Evolutionary conservation across 78 protist species (phyloP), one percentile per base, ranked within the genome.

Genomic region (Neovahlkampfia damariscottae): DNA sequence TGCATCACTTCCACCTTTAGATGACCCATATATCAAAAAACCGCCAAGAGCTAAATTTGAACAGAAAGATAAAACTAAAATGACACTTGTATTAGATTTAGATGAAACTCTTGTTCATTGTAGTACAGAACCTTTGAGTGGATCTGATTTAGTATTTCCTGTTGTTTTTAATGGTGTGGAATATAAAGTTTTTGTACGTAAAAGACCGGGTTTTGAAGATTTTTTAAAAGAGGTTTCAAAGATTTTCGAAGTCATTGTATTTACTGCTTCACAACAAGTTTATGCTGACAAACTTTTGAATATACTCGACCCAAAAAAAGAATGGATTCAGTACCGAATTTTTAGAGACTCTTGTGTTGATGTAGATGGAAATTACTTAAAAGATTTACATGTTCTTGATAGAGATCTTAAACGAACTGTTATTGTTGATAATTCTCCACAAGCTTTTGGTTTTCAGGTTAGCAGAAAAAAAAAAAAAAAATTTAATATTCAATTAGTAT

Each of bases 341-440:
- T 94, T 69, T 81, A 71, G 98, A 19, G 92, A 89, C 32, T 67
- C 91, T 9, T 94, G 97, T 79, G 80, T 85, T 3, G 38, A 66
- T 34, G 80, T 88, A 7, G 81, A 81, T 28, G 93, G 96, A 34
- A 88, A 76, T 78, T 93, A 82, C 66, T 41, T 94, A 62, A 94
- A 94, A 76, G 94, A 94, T 76, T 76, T 94, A 37, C n/a, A 79
- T 3, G 39, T 88, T 28, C 66, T 94, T 6, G 94, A 90, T 0
- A 82, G 96, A 10, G 94, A 91, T 38, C 66, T 94, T 6, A 5
- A 72, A 29, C 67, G 41, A n/a, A 75, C 78, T 1, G 67, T 82
- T 29, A 83, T 94, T 19, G 76, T 94, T 31, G 98, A 94, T 78
- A 94, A 94, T 62, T 78, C 90, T 28, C 98, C 98, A 3, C 91